Base-by-base conservation (phyloP, 305 asterid genomes). In the Caryopteris hybrid region DNA sequence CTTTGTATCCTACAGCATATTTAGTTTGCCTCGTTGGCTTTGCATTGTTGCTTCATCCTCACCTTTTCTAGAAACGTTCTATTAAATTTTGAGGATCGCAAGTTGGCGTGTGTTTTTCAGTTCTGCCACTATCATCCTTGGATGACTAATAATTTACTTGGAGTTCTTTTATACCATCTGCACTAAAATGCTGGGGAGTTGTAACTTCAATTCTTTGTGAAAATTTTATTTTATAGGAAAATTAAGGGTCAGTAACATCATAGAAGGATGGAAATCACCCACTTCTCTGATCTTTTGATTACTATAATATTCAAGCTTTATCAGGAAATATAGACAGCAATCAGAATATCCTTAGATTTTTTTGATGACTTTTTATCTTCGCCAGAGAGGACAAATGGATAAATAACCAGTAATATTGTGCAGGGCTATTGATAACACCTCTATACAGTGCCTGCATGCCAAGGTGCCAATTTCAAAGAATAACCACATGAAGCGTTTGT, bases 361-460 rank as follows among this genome's bases (percentile, higher is more conserved):
- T 45, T 42, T 23, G 27, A 46, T 47, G 64, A 45, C 56, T 51
- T 25, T 45, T 64, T 42, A 20, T 53, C 67, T 46, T 52, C 55
- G 61, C 41, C 39, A 12, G 27, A 31, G 68, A 57, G 29, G 76
- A 31, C 12, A 53, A 39, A 61, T 33, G 48, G 62, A 76, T 73
- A 57, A 50, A 63, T 59, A 39, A 65, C 31, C 17, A 53, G 22
- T 78, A 22, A 65, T 14, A 38, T 69, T 57, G 66, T 86, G 83
- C 94, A 95, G 99, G 78, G 63, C 72, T 80, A 89, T 95, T 70
- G 97, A 91, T 84, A 95, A 95, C 82, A 77, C 84, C 46, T 65
- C 96, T 46, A 81, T 95, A 76, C 95, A 83, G 70, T 95, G 98
- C 83, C 66, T 58, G 77, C 99, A 95, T 70, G 95, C 88, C 50